Evolutionary conservation across 306 rosid genomes (phyloP), one percentile per base, ranked within the genome.

Genomic region (Cucumis hystrix): DNA sequence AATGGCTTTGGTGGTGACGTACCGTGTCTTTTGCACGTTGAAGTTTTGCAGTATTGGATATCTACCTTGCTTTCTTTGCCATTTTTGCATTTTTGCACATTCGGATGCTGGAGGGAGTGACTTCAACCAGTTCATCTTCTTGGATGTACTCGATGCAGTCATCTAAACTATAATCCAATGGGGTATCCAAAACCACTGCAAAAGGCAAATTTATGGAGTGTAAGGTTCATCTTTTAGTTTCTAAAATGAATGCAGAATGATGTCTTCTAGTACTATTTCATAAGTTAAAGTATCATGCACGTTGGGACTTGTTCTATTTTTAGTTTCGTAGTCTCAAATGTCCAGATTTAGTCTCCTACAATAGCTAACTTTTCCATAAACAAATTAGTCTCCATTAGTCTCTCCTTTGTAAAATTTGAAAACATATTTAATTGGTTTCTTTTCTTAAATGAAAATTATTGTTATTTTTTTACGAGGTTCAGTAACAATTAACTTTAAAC

Each of bases 141-240:
- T 92, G 97, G 72, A 95, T 92, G 95, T 95, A 95, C 82, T 95
- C 98, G 39, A 95, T 95, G 88, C 98, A 92, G 84, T 95, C 98
- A 67, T 92, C 98, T 79, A 92, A 83, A 87, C 98, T 95, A 79
- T 87, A 95, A 75, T 80, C 91, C 95, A 95, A 56, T n/a, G 97
- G 97, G 39, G 97, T 95, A 79, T 95, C 96, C 65, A 95, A 96
- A 84, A 94, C 74, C 78, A 94, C 98, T 94, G 89, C 88, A 85
- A 3, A 52, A 30, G 71, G 39, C 58, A 39, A 59, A 80, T 33
- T 43, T 45, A 45, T 37, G 56, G 7, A 43, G 39, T 40, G 56
- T 20, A 43, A 67, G 2, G n/a, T 43, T 43, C 55, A 69, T 11
- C 35, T 17, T 7, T 20, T 20, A 69, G 13, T 10, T 10, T 68